These are phyloP conservation scores for Piper longum DNA, from an alignment of 164 flowering plant genomes.

Conservation along the genomic window DNA sequence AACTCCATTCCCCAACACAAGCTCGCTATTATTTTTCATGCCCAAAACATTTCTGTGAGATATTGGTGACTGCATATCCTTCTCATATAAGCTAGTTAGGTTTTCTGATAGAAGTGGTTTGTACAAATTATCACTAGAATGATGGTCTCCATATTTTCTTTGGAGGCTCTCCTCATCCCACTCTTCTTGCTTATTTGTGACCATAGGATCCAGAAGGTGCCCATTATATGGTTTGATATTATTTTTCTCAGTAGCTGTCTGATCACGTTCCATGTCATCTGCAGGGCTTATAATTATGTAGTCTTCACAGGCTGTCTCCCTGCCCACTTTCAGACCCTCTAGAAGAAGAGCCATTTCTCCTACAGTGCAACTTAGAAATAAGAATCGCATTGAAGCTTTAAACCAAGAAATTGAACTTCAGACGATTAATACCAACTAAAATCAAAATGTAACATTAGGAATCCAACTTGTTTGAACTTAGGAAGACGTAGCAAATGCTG, in stretches of 20 bases:
- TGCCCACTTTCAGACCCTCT: conserved; percentile 87
- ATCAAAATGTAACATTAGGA: no score
- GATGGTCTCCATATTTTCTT: conserved; percentile 29
- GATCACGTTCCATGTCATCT: conserved; percentile 39
- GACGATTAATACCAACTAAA: background rate
- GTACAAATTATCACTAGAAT: conserved; percentile 30
- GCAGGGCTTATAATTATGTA: conserved; percentile 60
- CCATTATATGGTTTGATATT: conserved; percentile 47
- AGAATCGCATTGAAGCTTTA: no score
- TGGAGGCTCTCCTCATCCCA: conserved; percentile 49
- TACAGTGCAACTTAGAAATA: conserved; percentile 10
- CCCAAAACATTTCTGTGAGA: conserved; percentile 31
- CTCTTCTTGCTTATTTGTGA: conserved; percentile 34
- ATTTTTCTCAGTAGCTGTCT: conserved; percentile 29
- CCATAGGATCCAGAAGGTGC: conserved; percentile 79
- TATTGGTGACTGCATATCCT: conserved; percentile 23
- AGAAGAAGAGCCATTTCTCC: conserved; percentile 95
- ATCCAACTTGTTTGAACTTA: no score
- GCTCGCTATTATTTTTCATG: conserved; percentile 28
- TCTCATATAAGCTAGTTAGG: conserved; percentile 26
- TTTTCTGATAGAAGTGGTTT: conserved; percentile 45
- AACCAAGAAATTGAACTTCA: background rate
- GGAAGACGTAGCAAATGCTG: background rate
- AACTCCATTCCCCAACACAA: conserved; percentile 28
- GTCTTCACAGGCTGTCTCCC: conserved; percentile 74